A percentile compares a stretch with the other conserved stretches of the same genome.
Conservation (phyloP, 2,329 filamentous ascomycete genomes). For the Fusarium oligoseptatum region DNA sequence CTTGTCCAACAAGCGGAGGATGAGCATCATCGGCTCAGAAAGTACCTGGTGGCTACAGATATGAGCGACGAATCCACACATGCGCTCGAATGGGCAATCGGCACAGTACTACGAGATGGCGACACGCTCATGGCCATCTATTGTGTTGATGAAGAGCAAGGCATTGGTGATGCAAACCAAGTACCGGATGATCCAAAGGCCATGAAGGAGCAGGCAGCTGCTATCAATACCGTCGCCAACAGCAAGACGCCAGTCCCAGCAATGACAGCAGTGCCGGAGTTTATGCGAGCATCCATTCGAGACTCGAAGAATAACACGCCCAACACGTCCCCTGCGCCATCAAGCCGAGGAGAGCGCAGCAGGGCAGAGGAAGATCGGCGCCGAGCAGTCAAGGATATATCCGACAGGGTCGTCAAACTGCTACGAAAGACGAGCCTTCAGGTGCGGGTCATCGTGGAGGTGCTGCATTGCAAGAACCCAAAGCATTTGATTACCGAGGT, state of each 20-base stretch:
- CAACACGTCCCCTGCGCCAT: slow-evolving; percentile 62
- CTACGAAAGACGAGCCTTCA: slow-evolving; percentile 92
- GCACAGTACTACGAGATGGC: slow-evolving; percentile 92
- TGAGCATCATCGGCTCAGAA: slow-evolving; percentile 82
- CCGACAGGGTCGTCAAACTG: slow-evolving; percentile 84
- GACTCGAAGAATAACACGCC: slow-evolving; percentile 52
- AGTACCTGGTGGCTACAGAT: slow-evolving; percentile 96
- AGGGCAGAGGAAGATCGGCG: slow-evolving; percentile 83
- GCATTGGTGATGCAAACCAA: slow-evolving; percentile 66
- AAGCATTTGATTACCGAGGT: slow-evolving; percentile 97
- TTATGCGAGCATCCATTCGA: slow-evolving; percentile 49
- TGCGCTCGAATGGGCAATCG: slow-evolving; percentile 97
- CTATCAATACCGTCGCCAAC: slow-evolving; percentile 74
- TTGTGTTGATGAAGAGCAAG: slow-evolving; percentile 89
- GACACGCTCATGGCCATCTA: slow-evolving; percentile 95
- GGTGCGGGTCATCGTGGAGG: slow-evolving; percentile 93
- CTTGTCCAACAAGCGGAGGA: slow-evolving; percentile 84
- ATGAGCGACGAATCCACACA: slow-evolving; percentile 94
- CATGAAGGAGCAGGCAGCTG: slow-evolving; percentile 80
- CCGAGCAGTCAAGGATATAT: slow-evolving; percentile 85
- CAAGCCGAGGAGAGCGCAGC: slow-evolving; percentile 62
- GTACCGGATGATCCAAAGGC: slow-evolving; percentile 80
- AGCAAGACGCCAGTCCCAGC: slow-evolving; percentile 51
- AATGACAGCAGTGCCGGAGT: slow-evolving; percentile 52
- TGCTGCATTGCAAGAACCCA: slow-evolving; percentile 97